Base-by-base conservation (phyloP, 768 basidiomycete species). In the Holtermannia corniformis region DNA sequence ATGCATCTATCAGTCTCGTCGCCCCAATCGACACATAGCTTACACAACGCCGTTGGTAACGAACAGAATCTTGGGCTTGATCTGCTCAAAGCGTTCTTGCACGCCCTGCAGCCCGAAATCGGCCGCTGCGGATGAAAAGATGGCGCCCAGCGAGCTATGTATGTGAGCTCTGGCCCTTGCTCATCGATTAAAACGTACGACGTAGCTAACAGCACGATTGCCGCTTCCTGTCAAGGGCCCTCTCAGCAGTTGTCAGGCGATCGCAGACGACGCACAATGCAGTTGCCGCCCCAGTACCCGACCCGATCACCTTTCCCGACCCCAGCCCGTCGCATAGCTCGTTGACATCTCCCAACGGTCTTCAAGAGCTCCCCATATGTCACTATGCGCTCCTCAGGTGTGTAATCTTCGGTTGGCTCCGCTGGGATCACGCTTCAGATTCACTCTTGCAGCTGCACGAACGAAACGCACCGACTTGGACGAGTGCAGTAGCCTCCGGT, bases 71-170 rank as follows among this genome's bases (percentile, higher is more conserved):
- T 76, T 80, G 3, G 85, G 85, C 55, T 81, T 78, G 19, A 88
- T 85, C 78, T 88, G 87, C 64, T 85, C 82, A 55, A 88, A 81
- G 78, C 87, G 78, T 72, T 89, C 85, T 41, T 83, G 73, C 1
- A 86, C 84, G 10, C 86, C 86, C 56, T 81, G 78, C 19, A 83
- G 75, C n/a, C 83, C 86, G 71, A 88, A 87, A 71, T 88, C 86
- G 14, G 85, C 81, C 16, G 86, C 84, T 13, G 84, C 85, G 62
- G 81, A 82, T 42, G 86, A 85, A 83, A 85, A 89, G 41, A 88
- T 84, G n/a, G 78, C 85, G 62, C 78, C 86, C 47, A 86, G 73
- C 20, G 85, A 84, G 14, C 45, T 47, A 24, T 26, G 14, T 5
- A 24, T 25, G 20, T 47, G 13, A 21, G 45, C 7, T 10, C 5